Percentiles rank a stretch among this genome's conserved stretches.
phyloP scores from a whole-genome alignment of 495 filamentous ascomycete species.

The Trichocladium antarcticum region DNA sequence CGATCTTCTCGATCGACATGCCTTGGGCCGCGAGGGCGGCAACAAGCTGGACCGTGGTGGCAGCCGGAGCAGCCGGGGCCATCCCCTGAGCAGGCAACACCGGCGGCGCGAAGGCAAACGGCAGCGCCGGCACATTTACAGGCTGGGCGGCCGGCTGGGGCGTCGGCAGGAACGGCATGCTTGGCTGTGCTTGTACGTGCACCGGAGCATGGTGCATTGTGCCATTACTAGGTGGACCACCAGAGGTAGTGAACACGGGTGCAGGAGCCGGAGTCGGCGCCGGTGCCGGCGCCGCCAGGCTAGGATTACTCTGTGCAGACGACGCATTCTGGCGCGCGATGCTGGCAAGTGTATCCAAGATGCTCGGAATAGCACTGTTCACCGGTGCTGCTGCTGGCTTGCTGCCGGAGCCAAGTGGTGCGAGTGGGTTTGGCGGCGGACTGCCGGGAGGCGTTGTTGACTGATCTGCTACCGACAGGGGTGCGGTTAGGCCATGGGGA shows the following conservation, averaged over 20 bases:
- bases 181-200: slow-evolving; percentile 12
- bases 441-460: slow-evolving; percentile 75
- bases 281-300: slow-evolving; percentile 35
- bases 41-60: slow-evolving; percentile 41
- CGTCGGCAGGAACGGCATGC: slow-evolving; percentile 17
- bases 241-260: slow-evolving; percentile 11
- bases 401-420: slow-evolving; percentile 15
- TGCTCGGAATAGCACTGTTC: slow-evolving; percentile 36
- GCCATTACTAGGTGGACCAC: slow-evolving; percentile 14
- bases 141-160: slow-evolving; percentile 38
- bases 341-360: slow-evolving; percentile 72
- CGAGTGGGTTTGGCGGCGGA: slow-evolving; percentile 45
- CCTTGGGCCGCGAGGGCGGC: slow-evolving; percentile 36
- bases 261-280: slow-evolving; percentile 18
- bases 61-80: slow-evolving; percentile 30
- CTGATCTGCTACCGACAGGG: slow-evolving; percentile 38
- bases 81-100: slow-evolving; percentile 4
- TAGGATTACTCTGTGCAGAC: slow-evolving; percentile 44
- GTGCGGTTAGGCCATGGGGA: slow-evolving; percentile 25
- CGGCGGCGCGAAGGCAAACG: slow-evolving; percentile 24
- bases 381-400: slow-evolving; percentile 18
- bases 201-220: slow-evolving; percentile 13
- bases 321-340: slow-evolving; percentile 72
- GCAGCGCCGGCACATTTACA: slow-evolving; percentile 48
- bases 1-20: slow-evolving; percentile 36